A percentile compares a stretch with the other conserved stretches of the same genome.
Conservation (phyloP, 805 yeast species). For the Kurtzmaniella cleridarum region DNA sequence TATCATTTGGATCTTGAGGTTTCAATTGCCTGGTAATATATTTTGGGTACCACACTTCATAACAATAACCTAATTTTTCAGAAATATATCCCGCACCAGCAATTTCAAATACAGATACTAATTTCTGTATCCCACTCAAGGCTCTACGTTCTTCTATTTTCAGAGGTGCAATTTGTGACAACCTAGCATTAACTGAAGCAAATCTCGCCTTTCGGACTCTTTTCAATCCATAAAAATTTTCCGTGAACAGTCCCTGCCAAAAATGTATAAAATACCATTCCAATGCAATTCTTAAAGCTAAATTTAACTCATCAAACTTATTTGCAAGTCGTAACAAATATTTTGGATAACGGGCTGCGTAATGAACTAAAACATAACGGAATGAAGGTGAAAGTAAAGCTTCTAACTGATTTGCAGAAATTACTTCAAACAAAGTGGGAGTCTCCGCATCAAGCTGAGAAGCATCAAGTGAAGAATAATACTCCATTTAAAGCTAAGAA, state of each 20-base stretch:
- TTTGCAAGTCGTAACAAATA: conserved; percentile 57
- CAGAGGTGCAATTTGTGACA: conserved; percentile 33
- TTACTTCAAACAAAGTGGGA: conserved; percentile 85
- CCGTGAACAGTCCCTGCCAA: conserved; percentile 87
- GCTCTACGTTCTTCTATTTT: conserved; percentile 48
- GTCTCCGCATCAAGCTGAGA: conserved; percentile 65
- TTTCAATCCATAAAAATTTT: conserved; percentile 86
- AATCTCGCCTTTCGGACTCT: conserved; percentile 42
- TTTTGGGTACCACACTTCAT: conserved; percentile 59
- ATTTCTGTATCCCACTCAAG: conserved; percentile 48
- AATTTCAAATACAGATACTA: conserved; percentile 51
- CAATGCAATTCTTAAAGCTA: conserved; percentile 52
- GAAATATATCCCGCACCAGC: conserved; percentile 64
- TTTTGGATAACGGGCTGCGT: conserved; percentile 74
- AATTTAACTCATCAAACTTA: conserved; percentile 71
- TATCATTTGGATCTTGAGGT: conserved; percentile 12
- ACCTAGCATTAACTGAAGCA: conserved; percentile 23
- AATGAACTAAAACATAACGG: conserved; percentile 73
- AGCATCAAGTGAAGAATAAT: conserved; percentile 74
- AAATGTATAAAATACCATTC: conserved; percentile 65
- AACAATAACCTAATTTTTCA: conserved; percentile 61
- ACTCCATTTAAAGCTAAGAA: conserved; percentile 51
- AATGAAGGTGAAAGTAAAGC: conserved; percentile 75
- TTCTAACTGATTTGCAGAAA: conserved; percentile 77
- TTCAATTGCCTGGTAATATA: conserved; percentile 44